Conservation (phyloP, 768 basidiomycete genomes). For the Crassisporium funariophilum region DNA sequence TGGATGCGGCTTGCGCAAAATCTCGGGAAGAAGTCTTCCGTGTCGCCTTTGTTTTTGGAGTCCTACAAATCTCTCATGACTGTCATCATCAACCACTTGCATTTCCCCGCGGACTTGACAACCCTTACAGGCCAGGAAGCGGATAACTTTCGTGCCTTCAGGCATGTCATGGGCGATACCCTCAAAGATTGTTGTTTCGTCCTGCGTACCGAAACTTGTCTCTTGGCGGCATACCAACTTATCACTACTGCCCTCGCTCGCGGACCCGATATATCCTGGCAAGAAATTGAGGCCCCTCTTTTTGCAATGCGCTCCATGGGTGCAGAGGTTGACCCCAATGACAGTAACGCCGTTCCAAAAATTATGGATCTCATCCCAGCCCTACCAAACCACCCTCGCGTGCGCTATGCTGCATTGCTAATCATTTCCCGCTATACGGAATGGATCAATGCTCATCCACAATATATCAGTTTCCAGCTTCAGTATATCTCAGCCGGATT, state of each 20-base stretch:
- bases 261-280: conserved; percentile 74
- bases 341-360: conserved; percentile 87
- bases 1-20: conserved; percentile 97
- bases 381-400: conserved; percentile 85
- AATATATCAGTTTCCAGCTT: conserved; percentile 82
- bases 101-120: conserved; percentile 78
- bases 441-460: conserved; percentile 91
- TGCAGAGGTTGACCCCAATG: conserved; percentile 82
- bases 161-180: conserved; percentile 99
- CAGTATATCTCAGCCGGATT: conserved; percentile 94
- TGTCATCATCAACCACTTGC: conserved; percentile 87
- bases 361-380: conserved; percentile 94
- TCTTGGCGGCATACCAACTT: conserved; percentile 78
- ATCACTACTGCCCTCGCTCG: conserved; percentile 74
- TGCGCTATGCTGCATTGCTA: conserved; percentile 93
- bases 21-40: conserved; percentile 73
- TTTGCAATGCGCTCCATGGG: conserved; percentile 99
- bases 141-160: conserved; percentile 92
- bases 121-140: conserved; percentile 79
- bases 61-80: conserved; percentile 84
- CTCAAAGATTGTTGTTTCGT: conserved; percentile 98
- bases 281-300: conserved; percentile 94
- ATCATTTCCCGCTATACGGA: conserved; percentile 96
- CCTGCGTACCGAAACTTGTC: conserved; percentile 82
- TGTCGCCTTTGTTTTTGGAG: conserved; percentile 76